These are phyloP conservation scores for Penicillium sp. DNA, from an alignment of 2,329 filamentous ascomycete species.

Conservation along the genomic window DNA sequence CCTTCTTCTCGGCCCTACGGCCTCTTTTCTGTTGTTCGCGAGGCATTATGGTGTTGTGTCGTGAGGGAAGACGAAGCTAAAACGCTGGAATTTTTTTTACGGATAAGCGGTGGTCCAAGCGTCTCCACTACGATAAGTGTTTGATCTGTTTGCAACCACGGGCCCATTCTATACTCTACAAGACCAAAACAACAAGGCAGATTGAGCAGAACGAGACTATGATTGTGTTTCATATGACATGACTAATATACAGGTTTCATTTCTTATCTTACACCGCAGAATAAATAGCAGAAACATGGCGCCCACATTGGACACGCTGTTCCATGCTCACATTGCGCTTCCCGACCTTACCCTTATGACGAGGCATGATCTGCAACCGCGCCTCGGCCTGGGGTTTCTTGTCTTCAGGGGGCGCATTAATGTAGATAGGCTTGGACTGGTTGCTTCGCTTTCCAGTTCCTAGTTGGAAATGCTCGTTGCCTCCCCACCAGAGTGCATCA, in stretches of 20 bases:
- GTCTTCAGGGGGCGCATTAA: slow-evolving; percentile 67
- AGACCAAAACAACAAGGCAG: neutral
- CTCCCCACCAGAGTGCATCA: slow-evolving; percentile 90
- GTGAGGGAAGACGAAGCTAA: slow-evolving; percentile 4
- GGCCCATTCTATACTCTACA: neutral
- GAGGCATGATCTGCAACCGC: slow-evolving; percentile 77
- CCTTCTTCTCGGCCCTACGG: slow-evolving; percentile 44
- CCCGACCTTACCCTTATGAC: slow-evolving; percentile 65
- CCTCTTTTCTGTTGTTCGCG: slow-evolving; percentile 50
- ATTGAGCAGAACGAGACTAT: neutral
- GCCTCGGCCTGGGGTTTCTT: slow-evolving; percentile 64
- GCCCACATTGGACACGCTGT: slow-evolving; percentile 84
- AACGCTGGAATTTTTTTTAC: slow-evolving; percentile 27
- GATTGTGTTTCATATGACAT: slow-evolving; percentile 15
- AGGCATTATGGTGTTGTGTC: slow-evolving; percentile 38
- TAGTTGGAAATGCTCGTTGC: slow-evolving; percentile 90
- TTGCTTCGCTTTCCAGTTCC: slow-evolving; percentile 90
- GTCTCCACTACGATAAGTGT: slow-evolving; percentile 22
- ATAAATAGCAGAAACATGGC: slow-evolving; percentile 79
- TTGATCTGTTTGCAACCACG: slow-evolving; percentile 35
- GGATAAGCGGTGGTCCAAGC: slow-evolving; percentile 43
- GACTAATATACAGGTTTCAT: slow-evolving; percentile 17
- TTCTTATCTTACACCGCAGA: slow-evolving; percentile 54
- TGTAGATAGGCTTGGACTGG: slow-evolving; percentile 70
- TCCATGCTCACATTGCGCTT: slow-evolving; percentile 74